A percentile compares a stretch with the other conserved stretches of the same genome.
Evolutionary conservation across 2,329 filamentous ascomycete species (phyloP).

Genomic region (Botrytis porri): DNA sequence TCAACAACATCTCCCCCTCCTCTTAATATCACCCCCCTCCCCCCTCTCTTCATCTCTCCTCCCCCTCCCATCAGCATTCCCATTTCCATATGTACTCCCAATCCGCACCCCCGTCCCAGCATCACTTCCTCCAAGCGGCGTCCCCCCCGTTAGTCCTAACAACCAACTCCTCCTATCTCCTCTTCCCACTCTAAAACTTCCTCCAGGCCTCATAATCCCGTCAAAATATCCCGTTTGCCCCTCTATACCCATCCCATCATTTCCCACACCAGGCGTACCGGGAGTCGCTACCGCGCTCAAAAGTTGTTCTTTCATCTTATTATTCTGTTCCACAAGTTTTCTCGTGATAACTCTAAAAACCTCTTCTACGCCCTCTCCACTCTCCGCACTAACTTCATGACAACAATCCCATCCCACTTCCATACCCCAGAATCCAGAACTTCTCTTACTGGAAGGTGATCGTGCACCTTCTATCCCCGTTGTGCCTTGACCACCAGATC

Average conservation of each 20-base stretch:
- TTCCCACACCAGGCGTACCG: conserved; percentile 38
- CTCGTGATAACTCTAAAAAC: conserved; percentile 89
- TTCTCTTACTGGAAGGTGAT: conserved; percentile 62
- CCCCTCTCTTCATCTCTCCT: neutral
- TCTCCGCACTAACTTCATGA: conserved; percentile 93
- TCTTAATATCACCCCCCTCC: neutral
- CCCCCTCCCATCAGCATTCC: neutral
- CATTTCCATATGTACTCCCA: neutral
- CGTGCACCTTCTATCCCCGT: conserved; percentile 49
- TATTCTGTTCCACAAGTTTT: conserved; percentile 73
- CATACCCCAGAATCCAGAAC: conserved; percentile 82
- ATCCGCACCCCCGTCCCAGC: neutral
- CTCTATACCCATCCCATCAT: conserved; percentile 29
- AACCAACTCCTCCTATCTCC: conserved; percentile 63
- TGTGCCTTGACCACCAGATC: conserved; percentile 19
- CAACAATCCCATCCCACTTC: conserved; percentile 96
- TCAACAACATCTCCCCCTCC: conserved; percentile 13
- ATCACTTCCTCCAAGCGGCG: neutral
- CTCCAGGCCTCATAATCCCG: conserved; percentile 44
- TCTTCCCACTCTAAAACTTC: conserved; percentile 59
- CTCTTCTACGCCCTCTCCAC: conserved; percentile 92
- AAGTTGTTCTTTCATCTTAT: conserved; percentile 51
- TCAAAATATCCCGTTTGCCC: conserved; percentile 45
- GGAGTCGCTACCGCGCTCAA: conserved; percentile 47
- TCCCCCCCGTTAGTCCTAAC: conserved; percentile 5